Percentiles rank a stretch among this genome's conserved stretches.
phyloP scores from a whole-genome alignment of 345 rosid species.

The Eutrema japonicum region DNA sequence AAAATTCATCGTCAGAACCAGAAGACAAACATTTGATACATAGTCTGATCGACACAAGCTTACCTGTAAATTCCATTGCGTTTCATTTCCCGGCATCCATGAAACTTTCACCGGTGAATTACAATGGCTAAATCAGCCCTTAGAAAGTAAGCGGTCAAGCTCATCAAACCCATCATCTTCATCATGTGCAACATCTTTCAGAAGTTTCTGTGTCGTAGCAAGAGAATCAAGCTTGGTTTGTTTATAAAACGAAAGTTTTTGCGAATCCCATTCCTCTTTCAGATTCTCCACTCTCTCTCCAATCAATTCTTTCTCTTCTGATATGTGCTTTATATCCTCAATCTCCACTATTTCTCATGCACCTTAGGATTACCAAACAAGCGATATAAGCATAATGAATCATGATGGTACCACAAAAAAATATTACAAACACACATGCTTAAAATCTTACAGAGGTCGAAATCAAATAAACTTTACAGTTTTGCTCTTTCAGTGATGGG shows the following conservation, averaged over 20 bases:
- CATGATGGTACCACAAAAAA: no score
- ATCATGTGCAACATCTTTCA: constrained; percentile 13
- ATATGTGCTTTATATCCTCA: no score
- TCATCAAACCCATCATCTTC: constrained; percentile 48
- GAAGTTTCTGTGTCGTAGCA: neutral
- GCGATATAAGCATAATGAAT: no score
- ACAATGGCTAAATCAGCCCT: constrained; percentile 24
- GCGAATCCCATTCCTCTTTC: no score
- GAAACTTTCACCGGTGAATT: neutral
- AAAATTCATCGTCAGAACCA: neutral
- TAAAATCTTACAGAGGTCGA: neutral
- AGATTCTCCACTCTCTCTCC: constrained; percentile 44
- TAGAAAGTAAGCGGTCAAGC: constrained; percentile 49
- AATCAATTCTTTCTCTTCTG: constrained; percentile 11
- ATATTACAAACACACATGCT: neutral
- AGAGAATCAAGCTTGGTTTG: constrained; percentile 51
- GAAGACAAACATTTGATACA: neutral
- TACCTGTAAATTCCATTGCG: neutral
- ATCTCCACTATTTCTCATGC: constrained; percentile 51
- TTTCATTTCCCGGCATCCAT: neutral
- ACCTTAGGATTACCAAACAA: neutral
- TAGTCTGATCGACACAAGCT: neutral
- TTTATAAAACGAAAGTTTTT: neutral
- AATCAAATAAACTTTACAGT: neutral
- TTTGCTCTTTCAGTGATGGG: neutral